phyloP scores from a whole-genome alignment of 2,329 filamentous ascomycete genomes.

The Phialophora macrospora region DNA sequence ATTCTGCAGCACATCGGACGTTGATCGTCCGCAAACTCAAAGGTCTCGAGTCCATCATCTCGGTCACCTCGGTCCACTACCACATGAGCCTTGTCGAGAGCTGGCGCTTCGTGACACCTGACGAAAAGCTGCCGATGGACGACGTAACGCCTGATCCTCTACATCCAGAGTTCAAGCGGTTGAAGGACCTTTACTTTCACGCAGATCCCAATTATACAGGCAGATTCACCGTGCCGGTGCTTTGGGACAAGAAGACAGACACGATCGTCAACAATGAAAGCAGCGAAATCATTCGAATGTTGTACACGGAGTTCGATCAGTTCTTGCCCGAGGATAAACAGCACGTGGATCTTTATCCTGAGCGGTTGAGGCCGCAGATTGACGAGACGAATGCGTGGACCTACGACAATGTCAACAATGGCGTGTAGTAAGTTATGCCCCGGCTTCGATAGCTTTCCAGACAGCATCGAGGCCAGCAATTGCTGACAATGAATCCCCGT shows the following conservation, averaged over 20 bases:
- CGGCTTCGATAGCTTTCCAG: neutral
- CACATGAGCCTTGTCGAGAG: conserved; percentile 57
- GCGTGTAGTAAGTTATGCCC: conserved; percentile 40
- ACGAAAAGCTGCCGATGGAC: conserved; percentile 63
- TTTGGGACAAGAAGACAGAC: conserved; percentile 76
- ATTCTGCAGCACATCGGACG: conserved; percentile 52
- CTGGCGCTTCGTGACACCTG: conserved; percentile 74
- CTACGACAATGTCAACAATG: conserved; percentile 65
- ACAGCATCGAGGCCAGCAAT: no score
- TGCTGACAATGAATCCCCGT: conserved; percentile 33
- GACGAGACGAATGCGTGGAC: conserved; percentile 77
- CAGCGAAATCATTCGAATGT: conserved; percentile 83
- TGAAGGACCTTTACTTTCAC: conserved; percentile 75
- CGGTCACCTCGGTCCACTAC: conserved; percentile 83
- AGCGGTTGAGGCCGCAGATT: conserved; percentile 64
- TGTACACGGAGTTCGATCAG: conserved; percentile 75
- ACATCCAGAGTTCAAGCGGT: conserved; percentile 66
- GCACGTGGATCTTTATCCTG: conserved; percentile 66
- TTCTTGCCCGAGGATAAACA: conserved; percentile 62
- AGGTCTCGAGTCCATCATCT: conserved; percentile 56
- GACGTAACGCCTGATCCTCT: conserved; percentile 54
- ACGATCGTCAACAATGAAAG: conserved; percentile 86
- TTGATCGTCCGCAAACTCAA: conserved; percentile 57
- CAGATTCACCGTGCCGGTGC: conserved; percentile 78
- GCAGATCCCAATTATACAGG: conserved; percentile 70